Conservation (phyloP, 495 filamentous ascomycete genomes). For the Penicillium salamii region DNA sequence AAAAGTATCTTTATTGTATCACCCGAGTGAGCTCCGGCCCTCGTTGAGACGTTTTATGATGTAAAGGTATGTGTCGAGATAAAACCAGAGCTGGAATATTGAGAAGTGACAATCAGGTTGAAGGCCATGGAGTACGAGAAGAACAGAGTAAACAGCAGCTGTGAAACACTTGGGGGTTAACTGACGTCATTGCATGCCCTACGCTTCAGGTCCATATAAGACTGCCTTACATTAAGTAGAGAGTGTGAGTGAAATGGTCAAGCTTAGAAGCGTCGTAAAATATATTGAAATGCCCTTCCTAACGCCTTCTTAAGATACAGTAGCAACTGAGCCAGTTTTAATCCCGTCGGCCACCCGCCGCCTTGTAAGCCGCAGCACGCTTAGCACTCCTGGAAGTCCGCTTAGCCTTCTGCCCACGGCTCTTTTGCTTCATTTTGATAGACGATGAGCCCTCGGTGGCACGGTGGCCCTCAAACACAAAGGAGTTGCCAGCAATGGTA, state of each 20-base stretch:
- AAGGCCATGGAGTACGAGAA: no score
- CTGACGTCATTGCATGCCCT: not conserved
- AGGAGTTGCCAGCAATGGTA: constrained; percentile 47
- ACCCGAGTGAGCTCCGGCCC: not conserved
- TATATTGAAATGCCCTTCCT: constrained; percentile 21
- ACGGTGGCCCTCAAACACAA: constrained; percentile 89
- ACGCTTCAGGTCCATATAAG: no score
- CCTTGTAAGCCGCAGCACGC: constrained; percentile 67
- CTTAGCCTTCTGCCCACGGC: constrained; percentile 54
- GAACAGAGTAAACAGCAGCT: not conserved
- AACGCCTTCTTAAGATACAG: constrained; percentile 23
- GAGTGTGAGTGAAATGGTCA: no score
- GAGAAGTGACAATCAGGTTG: no score
- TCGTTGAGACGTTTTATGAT: not conserved
- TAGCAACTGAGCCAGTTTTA: constrained; percentile 9
- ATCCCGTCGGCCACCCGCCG: constrained; percentile 47
- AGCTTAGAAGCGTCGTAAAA: not conserved
- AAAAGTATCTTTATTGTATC: not conserved
- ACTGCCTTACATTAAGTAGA: no score
- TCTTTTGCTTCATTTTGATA: constrained; percentile 56
- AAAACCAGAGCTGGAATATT: no score
- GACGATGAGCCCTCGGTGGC: constrained; percentile 68
- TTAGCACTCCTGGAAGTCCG: constrained; percentile 48
- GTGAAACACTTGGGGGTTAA: not conserved
- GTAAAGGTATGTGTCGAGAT: no score